Conservation (phyloP, 371 early-diverging fungal genomes). For the Syncephalastrum monosporum region DNA sequence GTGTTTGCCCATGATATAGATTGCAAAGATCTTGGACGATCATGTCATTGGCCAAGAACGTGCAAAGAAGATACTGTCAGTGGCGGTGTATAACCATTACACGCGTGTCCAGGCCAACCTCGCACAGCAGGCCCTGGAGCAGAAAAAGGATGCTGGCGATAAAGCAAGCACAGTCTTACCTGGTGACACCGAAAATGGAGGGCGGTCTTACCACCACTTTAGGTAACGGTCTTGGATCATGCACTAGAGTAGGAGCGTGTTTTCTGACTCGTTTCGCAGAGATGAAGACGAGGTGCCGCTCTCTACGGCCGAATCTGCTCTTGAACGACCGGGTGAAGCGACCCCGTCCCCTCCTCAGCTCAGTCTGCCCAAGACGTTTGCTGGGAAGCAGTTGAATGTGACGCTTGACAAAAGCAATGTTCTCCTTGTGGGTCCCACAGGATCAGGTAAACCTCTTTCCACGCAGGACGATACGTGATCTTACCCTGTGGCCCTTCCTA, state of each 20-base stretch:
- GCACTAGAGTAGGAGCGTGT: too few relatives aligned
- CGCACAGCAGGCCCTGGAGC: conserved; percentile 11
- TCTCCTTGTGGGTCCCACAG: conserved; percentile 83
- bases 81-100: conserved; percentile 89
- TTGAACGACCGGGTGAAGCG: neutral
- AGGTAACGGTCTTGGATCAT: too few relatives aligned
- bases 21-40: conserved; percentile 79
- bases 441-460: conserved; percentile 63
- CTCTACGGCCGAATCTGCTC: conserved; percentile 11
- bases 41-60: conserved; percentile 88
- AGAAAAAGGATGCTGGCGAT: neutral
- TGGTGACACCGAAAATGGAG: conserved; percentile 7
- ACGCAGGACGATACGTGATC: too few relatives aligned
- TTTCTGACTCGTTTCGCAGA: too few relatives aligned
- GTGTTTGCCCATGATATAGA: conserved; percentile 53
- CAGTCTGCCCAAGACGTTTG: too few relatives aligned
- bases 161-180: neutral
- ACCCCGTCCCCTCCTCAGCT: too few relatives aligned
- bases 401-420: conserved; percentile 90
- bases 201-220: conserved; percentile 9
- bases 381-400: conserved; percentile 12
- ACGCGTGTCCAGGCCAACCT: conserved; percentile 75
- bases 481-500: conserved; percentile 2
- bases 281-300: conserved; percentile 5
- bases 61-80: conserved; percentile 81